Conservation (phyloP, 2,329 filamentous ascomycete species). For the Aspergillus floridensis region DNA sequence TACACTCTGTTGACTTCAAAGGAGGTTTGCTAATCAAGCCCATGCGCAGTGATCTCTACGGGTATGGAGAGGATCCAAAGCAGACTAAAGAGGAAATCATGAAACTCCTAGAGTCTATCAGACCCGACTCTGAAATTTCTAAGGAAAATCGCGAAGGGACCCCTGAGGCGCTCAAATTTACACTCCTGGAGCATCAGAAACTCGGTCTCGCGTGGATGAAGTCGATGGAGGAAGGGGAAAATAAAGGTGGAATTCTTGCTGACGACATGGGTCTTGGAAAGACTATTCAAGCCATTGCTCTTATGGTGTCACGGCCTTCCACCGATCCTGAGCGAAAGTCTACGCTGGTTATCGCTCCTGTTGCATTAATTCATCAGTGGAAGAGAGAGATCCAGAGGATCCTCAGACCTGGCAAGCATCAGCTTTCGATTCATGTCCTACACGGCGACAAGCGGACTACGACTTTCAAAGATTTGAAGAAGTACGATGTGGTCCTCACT, state of each 20-base stretch:
- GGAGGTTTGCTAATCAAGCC: conserved; percentile 1
- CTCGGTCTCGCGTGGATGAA: conserved; percentile 75
- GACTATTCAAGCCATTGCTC: conserved; percentile 75
- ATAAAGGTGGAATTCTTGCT: conserved; percentile 73
- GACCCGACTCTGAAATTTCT: conserved; percentile 65
- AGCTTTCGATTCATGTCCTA: conserved; percentile 65
- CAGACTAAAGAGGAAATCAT: conserved; percentile 66
- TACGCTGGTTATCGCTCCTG: conserved; percentile 77
- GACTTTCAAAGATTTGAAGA: conserved; percentile 59
- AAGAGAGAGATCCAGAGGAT: conserved; percentile 73
- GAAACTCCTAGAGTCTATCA: conserved; percentile 68
- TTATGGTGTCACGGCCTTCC: conserved; percentile 69
- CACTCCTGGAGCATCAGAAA: conserved; percentile 78
- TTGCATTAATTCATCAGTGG: conserved; percentile 81
- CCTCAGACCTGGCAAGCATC: conserved; percentile 55
- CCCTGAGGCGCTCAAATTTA: conserved; percentile 64
- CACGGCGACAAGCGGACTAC: conserved; percentile 62
- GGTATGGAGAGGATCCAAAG: conserved; percentile 43
- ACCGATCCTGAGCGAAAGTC: conserved; percentile 61
- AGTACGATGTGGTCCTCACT: conserved; percentile 72
- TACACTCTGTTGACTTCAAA: not conserved
- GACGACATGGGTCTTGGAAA: conserved; percentile 85
- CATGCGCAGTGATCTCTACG: conserved; percentile 19
- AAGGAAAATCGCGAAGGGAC: conserved; percentile 64
- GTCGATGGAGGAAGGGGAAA: conserved; percentile 66